Conservation (phyloP, 768 basidiomycete genomes). For the Leccinellum luteum region DNA sequence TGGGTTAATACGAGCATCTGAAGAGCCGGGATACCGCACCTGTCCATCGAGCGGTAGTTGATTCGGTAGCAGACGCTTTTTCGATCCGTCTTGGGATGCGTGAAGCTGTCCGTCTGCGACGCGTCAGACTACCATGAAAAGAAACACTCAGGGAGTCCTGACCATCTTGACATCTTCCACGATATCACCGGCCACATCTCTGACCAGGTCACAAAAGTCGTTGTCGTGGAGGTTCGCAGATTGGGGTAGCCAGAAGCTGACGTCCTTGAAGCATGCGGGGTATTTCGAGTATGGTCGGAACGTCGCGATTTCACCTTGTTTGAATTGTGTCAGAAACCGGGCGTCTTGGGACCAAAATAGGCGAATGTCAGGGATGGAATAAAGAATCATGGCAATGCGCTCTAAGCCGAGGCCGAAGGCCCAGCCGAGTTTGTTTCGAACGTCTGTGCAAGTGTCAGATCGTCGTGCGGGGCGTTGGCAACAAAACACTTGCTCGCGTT, state of each 20-base stretch:
- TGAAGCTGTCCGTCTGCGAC: constrained; percentile 83
- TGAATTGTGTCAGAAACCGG: constrained; percentile 87
- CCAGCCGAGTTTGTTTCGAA: constrained; percentile 88
- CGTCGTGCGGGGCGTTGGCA: neutral
- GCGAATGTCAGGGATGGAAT: constrained; percentile 95
- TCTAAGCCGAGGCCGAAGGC: constrained; percentile 97
- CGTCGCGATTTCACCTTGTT: constrained; percentile 65
- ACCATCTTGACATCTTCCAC: constrained; percentile 90
- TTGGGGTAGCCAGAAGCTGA: constrained; percentile 87
- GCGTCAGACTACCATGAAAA: constrained; percentile 3
- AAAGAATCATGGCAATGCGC: constrained; percentile 96
- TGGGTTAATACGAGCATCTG: constrained; percentile 2
- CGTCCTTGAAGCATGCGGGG: constrained; percentile 90
- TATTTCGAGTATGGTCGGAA: constrained; percentile 94
- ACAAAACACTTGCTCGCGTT: constrained; percentile 64
- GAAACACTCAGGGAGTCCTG: constrained; percentile 17
- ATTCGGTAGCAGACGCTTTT: constrained; percentile 86
- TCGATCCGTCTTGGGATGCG: constrained; percentile 81
- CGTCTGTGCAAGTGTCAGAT: constrained; percentile 43
- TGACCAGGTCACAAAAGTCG: constrained; percentile 93
- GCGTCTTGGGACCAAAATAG: constrained; percentile 93
- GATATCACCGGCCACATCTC: constrained; percentile 89
- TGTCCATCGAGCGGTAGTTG: constrained; percentile 96
- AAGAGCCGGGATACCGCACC: constrained; percentile 40
- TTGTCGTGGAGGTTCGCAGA: constrained; percentile 76